Evolutionary conservation across 2,329 filamentous ascomycete genomes (phyloP), one percentile per base, ranked within the genome.

Genomic region (Ploettnerulaceae sp.): DNA sequence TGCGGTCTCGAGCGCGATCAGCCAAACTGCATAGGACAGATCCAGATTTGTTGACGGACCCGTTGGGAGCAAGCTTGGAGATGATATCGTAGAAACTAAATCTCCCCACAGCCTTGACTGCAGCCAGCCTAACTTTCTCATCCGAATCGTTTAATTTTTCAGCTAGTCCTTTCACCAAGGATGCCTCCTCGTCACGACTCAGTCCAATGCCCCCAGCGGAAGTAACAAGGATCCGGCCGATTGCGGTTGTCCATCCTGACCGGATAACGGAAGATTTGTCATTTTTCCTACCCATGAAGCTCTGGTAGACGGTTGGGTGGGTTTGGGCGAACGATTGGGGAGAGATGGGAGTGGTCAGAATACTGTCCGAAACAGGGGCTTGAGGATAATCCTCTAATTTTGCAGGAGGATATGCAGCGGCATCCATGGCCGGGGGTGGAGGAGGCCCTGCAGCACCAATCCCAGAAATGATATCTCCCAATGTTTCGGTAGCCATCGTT

Each of bases 391-490:
- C 79, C 17, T 75, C 68, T 26, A 88, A 65, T 51, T 77, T 84
- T 37, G 84, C 71, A 3, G 85, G 84, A n/a, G 91, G 91, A 60
- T 94, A 96, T 22, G 85, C 83, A 17, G 85, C 78, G 9, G 91
- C 87, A 60, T 96, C 89, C 61, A 95, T 75, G 1, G 72, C 67
- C 7, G 84, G 78, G 5, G 80, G 69, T 11, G 85, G 79, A 12
- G 90, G 89, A 45, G 88, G 86, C 0, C 91, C 91, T 51, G 90
- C 89, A 51, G 91, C 87, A 39, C 91, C 91, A 63, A 97, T 94
- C 5, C 91, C 91, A 31, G 91, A 84, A 20, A 94, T 85, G 74
- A 98, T 90, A 62, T 97, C 91, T 43, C 94, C 93, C 29, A 98
- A 79, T 0, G 93, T 95, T 66, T 97, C 89, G 0, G 91, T 95